A percentile compares a stretch with the other conserved stretches of the same genome.
Conservation (phyloP, 331 rosid species). For the Rosa hybrid region DNA sequence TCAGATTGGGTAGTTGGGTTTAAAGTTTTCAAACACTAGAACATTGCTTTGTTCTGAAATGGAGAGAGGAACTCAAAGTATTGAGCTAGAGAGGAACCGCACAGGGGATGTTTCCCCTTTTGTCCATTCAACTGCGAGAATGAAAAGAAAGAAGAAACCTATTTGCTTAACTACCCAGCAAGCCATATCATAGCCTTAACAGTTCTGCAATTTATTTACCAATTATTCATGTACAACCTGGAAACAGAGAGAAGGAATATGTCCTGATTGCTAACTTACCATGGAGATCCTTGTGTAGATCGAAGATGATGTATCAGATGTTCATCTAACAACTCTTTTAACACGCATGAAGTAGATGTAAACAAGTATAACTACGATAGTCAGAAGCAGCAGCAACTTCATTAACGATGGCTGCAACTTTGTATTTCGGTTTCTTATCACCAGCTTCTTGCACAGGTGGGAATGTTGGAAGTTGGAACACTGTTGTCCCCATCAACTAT, state of each 20-base stretch:
- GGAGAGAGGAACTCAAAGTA: too few relatives aligned
- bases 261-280: constrained; percentile 35
- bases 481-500: constrained; percentile 37
- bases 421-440: constrained; percentile 35
- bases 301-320: constrained; percentile 58
- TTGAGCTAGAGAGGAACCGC: too few relatives aligned
- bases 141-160: not conserved
- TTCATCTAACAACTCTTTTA: constrained; percentile 37
- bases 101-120: too few relatives aligned
- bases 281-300: constrained; percentile 44
- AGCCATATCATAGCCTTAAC: not conserved
- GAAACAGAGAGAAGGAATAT: not conserved
- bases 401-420: constrained; percentile 45
- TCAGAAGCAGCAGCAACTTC: constrained; percentile 44
- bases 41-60: too few relatives aligned
- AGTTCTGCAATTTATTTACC: not conserved
- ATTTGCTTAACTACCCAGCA: not conserved
- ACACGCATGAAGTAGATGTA: constrained; percentile 49
- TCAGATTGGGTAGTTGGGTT: too few relatives aligned
- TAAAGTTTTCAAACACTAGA: too few relatives aligned
- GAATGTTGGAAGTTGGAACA: constrained; percentile 40
- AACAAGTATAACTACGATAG: constrained; percentile 37
- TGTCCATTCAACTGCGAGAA: constrained; percentile 27
- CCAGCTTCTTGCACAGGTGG: constrained; percentile 40
- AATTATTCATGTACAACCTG: not conserved